These are phyloP conservation scores for Euphorbia tirucalli DNA, from an alignment of 345 rosid genomes.

Conservation along the genomic window DNA sequence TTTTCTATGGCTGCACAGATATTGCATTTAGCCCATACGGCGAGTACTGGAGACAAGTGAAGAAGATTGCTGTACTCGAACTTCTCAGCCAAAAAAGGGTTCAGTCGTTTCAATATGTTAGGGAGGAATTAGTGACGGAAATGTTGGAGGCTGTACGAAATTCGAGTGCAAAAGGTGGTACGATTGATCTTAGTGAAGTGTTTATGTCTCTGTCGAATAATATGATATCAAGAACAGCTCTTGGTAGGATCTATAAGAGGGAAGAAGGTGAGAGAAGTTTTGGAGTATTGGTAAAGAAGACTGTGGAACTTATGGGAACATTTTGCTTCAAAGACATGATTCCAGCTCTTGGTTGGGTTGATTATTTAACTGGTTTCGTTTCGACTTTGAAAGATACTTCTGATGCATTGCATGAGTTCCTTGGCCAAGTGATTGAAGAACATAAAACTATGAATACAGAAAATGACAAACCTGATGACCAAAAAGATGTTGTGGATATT, in stretches of 20 bases:
- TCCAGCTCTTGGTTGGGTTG: conserved; percentile 19
- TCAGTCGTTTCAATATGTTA: background rate
- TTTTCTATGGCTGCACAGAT: conserved; percentile 17
- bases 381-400: background rate
- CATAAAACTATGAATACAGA: background rate
- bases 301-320: background rate
- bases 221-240: conserved; percentile 15
- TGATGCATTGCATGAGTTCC: conserved; percentile 4
- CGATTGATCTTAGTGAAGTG: conserved; percentile 15
- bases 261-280: conserved; percentile 15
- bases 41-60: conserved; percentile 30
- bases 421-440: conserved; percentile 26
- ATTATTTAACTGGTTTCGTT: conserved; percentile 14
- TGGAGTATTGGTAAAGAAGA: conserved; percentile 8
- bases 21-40: conserved; percentile 24
- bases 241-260: conserved; percentile 21
- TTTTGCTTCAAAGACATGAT: conserved; percentile 16
- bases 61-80: conserved; percentile 18
- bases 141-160: conserved; percentile 13
- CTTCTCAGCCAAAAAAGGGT: conserved; percentile 20
- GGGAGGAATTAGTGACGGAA: background rate
- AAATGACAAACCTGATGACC: background rate
- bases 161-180: background rate
- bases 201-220: conserved; percentile 4
- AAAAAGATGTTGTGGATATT: conserved; percentile 15